These are phyloP conservation scores for Puccinellia tenuiflora DNA, from an alignment of 176 grass and related monocot species.

Conservation along the genomic window DNA sequence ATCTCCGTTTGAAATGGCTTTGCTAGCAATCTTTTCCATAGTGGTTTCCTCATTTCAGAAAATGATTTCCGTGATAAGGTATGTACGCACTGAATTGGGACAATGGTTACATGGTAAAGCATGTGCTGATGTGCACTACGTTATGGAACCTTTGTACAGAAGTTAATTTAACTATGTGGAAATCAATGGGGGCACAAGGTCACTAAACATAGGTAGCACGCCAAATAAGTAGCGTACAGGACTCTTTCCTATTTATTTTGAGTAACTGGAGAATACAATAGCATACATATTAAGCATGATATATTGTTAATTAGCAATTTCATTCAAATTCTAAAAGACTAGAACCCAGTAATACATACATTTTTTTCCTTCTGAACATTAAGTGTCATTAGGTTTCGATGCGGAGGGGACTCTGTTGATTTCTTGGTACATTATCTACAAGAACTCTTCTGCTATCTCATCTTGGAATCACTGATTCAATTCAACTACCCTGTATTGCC, in stretches of 20 bases:
- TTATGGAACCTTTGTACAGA: slow-evolving; percentile 10
- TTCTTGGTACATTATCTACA: background rate
- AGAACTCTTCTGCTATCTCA: background rate
- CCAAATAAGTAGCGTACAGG: background rate
- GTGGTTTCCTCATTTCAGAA: slow-evolving; percentile 24
- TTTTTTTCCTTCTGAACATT: background rate
- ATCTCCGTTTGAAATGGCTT: slow-evolving; percentile 22
- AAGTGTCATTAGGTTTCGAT: background rate
- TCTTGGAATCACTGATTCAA: background rate
- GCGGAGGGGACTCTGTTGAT: background rate
- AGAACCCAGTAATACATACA: background rate
- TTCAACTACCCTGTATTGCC: slow-evolving; percentile 1
- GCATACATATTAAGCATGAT: background rate
- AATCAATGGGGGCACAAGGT: slow-evolving; percentile 22
- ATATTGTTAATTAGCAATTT: background rate
- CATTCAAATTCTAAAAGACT: background rate
- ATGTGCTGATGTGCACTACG: background rate
- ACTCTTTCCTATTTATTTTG: background rate
- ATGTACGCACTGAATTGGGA: background rate
- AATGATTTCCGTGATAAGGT: slow-evolving; percentile 22
- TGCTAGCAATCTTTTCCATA: slow-evolving; percentile 17
- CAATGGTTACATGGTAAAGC: slow-evolving; percentile 7
- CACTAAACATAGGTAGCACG: slow-evolving; percentile 34
- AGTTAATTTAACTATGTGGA: slow-evolving; percentile 11
- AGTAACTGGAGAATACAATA: background rate